Conservation (phyloP, 1,139 yeast species). For the Geotrichum macrosporum region DNA sequence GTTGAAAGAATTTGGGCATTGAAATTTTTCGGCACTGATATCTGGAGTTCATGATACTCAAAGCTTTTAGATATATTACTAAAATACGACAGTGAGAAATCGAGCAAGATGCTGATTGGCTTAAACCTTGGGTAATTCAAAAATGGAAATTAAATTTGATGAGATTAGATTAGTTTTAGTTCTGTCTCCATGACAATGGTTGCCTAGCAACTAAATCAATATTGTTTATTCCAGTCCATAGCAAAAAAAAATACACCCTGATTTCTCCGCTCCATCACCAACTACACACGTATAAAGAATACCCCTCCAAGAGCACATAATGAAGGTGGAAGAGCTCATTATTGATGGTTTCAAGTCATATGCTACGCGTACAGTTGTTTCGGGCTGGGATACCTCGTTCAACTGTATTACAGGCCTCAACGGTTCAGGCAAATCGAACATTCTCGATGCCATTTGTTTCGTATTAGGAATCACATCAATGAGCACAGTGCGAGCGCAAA, state of each 20-base stretch:
- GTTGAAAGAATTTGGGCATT: too few relatives aligned
- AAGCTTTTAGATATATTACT: too few relatives aligned
- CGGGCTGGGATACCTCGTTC: slow-evolving; percentile 94
- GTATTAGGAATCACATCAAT: slow-evolving; percentile 95
- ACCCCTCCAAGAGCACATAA: too few relatives aligned
- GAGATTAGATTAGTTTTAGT: slow-evolving; percentile 8
- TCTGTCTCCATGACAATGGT: background rate
- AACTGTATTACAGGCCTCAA: slow-evolving; percentile 97
- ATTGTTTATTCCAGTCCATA: slow-evolving; percentile 7
- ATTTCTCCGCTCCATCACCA: background rate
- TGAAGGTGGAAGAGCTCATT: slow-evolving; percentile 93
- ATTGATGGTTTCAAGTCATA: slow-evolving; percentile 98
- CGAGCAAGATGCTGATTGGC: too few relatives aligned
- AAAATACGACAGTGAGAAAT: too few relatives aligned
- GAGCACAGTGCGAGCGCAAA: slow-evolving; percentile 91
- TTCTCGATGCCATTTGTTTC: slow-evolving; percentile 93
- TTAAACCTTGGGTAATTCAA: too few relatives aligned
- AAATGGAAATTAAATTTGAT: slow-evolving; percentile 13
- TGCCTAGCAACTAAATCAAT: background rate
- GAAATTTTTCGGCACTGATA: too few relatives aligned
- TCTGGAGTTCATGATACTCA: too few relatives aligned
- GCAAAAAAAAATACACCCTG: background rate
- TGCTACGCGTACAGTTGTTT: slow-evolving; percentile 92
- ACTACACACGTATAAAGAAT: background rate
- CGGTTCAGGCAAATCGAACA: slow-evolving; percentile 96